Evolutionary conservation across 2,329 filamentous ascomycete genomes (phyloP), one percentile per base, ranked within the genome.

Genomic region (Ambrosiella cleistominuta): DNA sequence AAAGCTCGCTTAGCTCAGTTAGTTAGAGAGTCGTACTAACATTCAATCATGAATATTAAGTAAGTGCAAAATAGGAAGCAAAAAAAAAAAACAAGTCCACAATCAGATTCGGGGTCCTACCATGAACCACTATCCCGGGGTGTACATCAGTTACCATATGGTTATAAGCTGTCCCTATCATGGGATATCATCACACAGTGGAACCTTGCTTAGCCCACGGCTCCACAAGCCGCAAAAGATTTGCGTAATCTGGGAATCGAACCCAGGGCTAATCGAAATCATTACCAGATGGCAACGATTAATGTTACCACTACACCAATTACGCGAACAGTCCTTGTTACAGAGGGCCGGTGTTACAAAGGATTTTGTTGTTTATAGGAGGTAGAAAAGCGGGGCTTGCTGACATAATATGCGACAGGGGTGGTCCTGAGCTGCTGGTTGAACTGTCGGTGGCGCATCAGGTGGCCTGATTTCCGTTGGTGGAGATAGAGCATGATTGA

Each of bases 291-390:
- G 57, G 57, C 57, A 59, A 59, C 52, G 52, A 59, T 59, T 59
- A 59, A 59, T 59, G 57, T 59, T 59, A 59, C 57, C 57, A 59
- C 52, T 59, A 59, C 57, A 59, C 57, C 57, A 59, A 59, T 59
- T 59, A 59, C 57, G 57, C 57, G 50, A 51, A 54, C 53, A 44
- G 36, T 19, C 52, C 13, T n/a, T 55, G 38, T 13, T 35, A 2
- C 2, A 12, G n/a, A 19, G 5, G n/a, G 5, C 7, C 1, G 5
- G 11, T 42, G 40, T n/a, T 42, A n/a, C 6, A 6, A 12, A 12
- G 40, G 40, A 11, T 42, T 11, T 42, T 42, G 3, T n/a, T 42
- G n/a, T 42, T 42, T 42, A 12, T 11, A 4, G 3, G 6, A 11
- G 11, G 7, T 11, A 4, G 40, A 42, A 42, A 12, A 42, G 40